Base-by-base conservation (phyloP, 148 eudicot genomes). In the Bassia scoparia region DNA sequence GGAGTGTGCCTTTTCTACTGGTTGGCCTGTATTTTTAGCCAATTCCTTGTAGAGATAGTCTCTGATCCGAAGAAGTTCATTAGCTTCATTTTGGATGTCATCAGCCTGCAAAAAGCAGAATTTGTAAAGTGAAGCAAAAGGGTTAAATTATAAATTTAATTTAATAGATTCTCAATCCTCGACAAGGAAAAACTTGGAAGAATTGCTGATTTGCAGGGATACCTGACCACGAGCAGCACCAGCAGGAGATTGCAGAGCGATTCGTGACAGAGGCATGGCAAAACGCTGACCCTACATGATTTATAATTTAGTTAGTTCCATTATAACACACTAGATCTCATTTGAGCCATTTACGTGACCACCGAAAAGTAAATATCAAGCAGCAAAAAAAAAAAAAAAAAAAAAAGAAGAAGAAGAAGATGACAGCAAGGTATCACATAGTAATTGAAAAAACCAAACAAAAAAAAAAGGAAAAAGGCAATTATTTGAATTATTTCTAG, bases 201-300 rank as follows among this genome's bases (percentile, higher is more conserved):
- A 21, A 77, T 44, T 33, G 43, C 26, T 69, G 21, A 21, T 75
- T 44, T 33, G 43, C 26, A 61, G 63, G 56, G 81, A 71, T 74
- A 91, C 97, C 90, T 85, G 89, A 70, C 98, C 98, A 81, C 85
- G 85, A 72, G 90, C 93, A 80, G 86, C 86, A 63, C 97, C 97
- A 69, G 88, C 93, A 61, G 93, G 96, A 69, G 96, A 76, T 77
- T 86, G 86, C 54, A 95, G 76, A 10, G 87, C 87, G 66, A 95
- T 79, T 73, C 85, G 84, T 76, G 97, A 87, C 48, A 84, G 89
- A 35, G 97, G 98, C 90, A 88, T 83, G 68, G 90, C 91, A 67
- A 61, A 78, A 15, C 97, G 93, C 61, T 82, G 77, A 46, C 98
- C 98, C 97, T 95, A 81, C 55, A 84, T 14, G 53, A 71, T 29